Percentiles rank a stretch among this genome's conserved stretches.
Conservation (phyloP, 768 basidiomycete species). For the Hydnum rufescens region DNA sequence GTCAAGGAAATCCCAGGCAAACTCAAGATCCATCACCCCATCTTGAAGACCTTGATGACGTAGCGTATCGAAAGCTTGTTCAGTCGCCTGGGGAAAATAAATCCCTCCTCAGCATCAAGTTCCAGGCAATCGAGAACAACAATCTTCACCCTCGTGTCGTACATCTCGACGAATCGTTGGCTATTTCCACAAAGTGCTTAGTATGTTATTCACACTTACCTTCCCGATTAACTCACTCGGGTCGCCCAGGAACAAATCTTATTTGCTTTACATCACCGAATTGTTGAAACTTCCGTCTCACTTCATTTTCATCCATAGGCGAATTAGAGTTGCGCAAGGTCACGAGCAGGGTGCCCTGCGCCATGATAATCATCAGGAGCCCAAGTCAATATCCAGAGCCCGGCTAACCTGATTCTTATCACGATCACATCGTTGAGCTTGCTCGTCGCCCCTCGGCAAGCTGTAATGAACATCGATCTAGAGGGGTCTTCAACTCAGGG, state of each 20-base stretch:
- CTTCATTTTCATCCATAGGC: conserved; percentile 66
- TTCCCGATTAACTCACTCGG: conserved; percentile 37
- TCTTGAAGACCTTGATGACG: conserved; percentile 63
- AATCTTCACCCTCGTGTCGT: conserved; percentile 55
- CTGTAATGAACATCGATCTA: conserved; percentile 99
- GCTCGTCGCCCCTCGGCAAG: conserved; percentile 70
- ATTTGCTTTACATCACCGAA: conserved; percentile 83
- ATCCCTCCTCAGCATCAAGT: conserved; percentile 7
- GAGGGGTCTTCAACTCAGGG: not conserved
- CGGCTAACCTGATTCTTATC: conserved; percentile 67
- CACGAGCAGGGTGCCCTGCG: conserved; percentile 67
- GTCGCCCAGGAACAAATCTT: conserved; percentile 39
- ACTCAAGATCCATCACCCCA: conserved; percentile 73
- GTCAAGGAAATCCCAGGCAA: conserved; percentile 63
- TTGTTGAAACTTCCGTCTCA: conserved; percentile 67
- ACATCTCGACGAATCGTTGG: conserved; percentile 84
- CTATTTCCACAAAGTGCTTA: conserved; percentile 22
- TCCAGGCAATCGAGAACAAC: not conserved
- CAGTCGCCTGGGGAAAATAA: conserved; percentile 34
- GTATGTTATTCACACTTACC: too few species aligned
- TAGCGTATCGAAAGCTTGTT: conserved; percentile 60
- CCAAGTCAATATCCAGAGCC: not conserved
- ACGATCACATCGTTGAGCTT: conserved; percentile 33
- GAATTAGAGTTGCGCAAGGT: conserved; percentile 41
- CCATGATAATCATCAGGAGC: not conserved